Percentiles rank a stretch among this genome's conserved stretches.
phyloP scores from a whole-genome alignment of 1,284 basidiomycete genomes.

The Cutaneotrichosporon spelunceum region DNA sequence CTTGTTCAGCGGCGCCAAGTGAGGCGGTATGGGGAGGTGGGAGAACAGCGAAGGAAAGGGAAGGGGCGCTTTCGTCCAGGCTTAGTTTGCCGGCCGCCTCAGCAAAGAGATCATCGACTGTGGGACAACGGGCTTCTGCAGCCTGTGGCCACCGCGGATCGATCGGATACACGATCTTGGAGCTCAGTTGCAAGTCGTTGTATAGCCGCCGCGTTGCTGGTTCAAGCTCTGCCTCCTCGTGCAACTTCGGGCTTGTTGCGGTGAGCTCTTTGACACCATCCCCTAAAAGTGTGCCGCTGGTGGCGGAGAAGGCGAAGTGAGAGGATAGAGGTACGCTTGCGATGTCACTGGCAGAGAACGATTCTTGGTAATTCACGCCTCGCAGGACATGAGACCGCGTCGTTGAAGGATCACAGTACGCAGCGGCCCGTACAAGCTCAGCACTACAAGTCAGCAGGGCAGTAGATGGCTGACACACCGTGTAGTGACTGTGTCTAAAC shows the following conservation, averaged over 20 bases:
- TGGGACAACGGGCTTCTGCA: neutral
- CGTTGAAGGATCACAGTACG: neutral
- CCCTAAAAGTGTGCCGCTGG: neutral
- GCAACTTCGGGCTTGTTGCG: neutral
- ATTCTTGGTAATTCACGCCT: neutral
- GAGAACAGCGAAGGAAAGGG: neutral
- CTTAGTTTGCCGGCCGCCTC: constrained; percentile 32
- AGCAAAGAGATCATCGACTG: constrained; percentile 32
- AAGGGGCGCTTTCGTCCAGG: constrained; percentile 16
- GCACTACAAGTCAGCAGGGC: constrained; percentile 19
- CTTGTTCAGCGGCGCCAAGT: neutral
- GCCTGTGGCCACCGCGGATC: neutral
- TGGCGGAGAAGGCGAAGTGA: neutral
- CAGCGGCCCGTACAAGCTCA: constrained; percentile 28
- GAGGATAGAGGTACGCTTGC: neutral
- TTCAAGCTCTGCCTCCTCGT: neutral
- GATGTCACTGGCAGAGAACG: neutral
- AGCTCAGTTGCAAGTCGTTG: constrained; percentile 1
- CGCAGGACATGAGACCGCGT: neutral
- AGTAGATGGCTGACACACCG: constrained; percentile 28
- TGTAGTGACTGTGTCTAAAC: constrained; percentile 34
- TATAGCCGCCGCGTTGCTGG: neutral
- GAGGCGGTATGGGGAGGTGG: neutral
- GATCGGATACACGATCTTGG: neutral
- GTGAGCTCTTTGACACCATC: neutral